Percentiles rank a stretch among this genome's conserved stretches.
Evolutionary conservation across 208 protist species (phyloP).

Genomic region (Trichomonas gallinae): DNA sequence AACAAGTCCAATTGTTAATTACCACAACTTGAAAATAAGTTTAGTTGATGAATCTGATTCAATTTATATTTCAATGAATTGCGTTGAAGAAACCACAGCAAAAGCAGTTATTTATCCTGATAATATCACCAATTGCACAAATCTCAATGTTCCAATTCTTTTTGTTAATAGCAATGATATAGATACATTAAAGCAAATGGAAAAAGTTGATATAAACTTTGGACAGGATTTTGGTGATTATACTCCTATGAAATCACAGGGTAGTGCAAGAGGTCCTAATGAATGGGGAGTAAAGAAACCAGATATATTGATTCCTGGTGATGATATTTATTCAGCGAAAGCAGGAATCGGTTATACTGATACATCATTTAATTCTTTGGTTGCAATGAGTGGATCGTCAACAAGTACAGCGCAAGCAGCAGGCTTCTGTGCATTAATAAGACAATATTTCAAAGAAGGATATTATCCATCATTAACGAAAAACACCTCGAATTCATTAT

Average conservation of each 20-base stretch:
- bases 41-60: background rate
- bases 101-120: background rate
- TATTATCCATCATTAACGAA: background rate
- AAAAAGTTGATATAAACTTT: background rate
- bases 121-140: background rate
- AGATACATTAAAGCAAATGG: background rate
- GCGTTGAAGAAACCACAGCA: background rate
- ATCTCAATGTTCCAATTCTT: background rate
- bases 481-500: background rate
- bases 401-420: background rate
- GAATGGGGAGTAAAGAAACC: background rate
- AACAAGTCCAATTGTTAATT: background rate
- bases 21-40: background rate
- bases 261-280: background rate
- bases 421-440: background rate
- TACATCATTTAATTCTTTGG: background rate
- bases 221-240: background rate
- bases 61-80: background rate
- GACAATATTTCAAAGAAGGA: background rate
- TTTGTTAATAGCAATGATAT: background rate
- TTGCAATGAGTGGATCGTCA: background rate
- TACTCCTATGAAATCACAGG: background rate
- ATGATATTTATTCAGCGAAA: background rate
- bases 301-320: background rate
- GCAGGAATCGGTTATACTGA: background rate